Percentiles rank a stretch among this genome's conserved stretches.
These are phyloP conservation scores for Metarhizium anisopliae DNA, from an alignment of 2,329 filamentous ascomycete species.

Conservation along the genomic window DNA sequence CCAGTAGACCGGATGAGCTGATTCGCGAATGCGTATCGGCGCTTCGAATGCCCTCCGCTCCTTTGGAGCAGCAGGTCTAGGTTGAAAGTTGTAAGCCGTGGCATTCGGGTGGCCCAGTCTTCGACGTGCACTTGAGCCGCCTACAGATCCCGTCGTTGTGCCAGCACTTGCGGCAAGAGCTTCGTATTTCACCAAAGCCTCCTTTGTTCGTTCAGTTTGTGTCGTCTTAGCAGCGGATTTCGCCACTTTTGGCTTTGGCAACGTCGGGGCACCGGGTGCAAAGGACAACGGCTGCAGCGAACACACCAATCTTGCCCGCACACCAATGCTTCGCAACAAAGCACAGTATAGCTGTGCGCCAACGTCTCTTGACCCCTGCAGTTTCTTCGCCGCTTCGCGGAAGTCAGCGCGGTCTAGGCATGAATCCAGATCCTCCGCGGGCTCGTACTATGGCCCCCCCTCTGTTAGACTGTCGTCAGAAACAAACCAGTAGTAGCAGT, in stretches of 20 bases:
- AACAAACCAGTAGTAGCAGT: not conserved
- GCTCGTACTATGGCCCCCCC: slow-evolving; percentile 37
- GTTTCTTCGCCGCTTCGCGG: slow-evolving; percentile 52
- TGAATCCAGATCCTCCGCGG: slow-evolving; percentile 56
- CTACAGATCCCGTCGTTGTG: slow-evolving; percentile 18
- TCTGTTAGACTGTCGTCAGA: not conserved
- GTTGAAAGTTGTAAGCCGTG: slow-evolving; percentile 40
- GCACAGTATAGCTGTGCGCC: slow-evolving; percentile 89
- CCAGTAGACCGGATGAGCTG: slow-evolving; percentile 82
- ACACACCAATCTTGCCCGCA: slow-evolving; percentile 76
- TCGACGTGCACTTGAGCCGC: slow-evolving; percentile 31
- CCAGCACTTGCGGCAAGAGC: slow-evolving; percentile 28
- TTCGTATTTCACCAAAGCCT: slow-evolving; percentile 16
- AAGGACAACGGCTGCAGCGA: slow-evolving; percentile 80
- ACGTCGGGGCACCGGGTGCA: slow-evolving; percentile 39
- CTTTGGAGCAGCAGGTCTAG: slow-evolving; percentile 29
- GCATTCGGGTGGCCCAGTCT: slow-evolving; percentile 47
- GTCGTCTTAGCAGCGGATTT: slow-evolving; percentile 21
- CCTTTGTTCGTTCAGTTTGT: slow-evolving; percentile 21
- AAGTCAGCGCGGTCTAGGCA: slow-evolving; percentile 68
- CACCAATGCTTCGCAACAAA: slow-evolving; percentile 70
- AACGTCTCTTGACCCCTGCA: slow-evolving; percentile 79
- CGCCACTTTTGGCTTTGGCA: slow-evolving; percentile 30
- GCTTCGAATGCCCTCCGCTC: slow-evolving; percentile 22
- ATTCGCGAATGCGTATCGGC: slow-evolving; percentile 51